Percentiles rank a stretch among this genome's conserved stretches.
Conservation (phyloP, 2,329 filamentous ascomycete species). For the Macrophomina phaseolina region DNA sequence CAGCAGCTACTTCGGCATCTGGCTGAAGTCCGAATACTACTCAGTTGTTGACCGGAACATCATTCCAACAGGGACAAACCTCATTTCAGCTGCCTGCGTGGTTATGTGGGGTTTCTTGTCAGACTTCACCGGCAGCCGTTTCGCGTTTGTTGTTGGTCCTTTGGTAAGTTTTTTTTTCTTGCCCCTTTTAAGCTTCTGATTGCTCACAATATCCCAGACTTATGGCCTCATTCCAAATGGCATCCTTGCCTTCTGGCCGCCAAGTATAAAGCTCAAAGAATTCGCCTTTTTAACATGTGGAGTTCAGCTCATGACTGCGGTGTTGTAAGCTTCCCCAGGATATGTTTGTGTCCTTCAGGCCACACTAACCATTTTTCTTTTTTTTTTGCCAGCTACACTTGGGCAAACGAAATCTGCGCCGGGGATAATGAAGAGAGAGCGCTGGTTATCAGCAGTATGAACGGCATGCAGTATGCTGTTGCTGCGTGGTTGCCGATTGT, state of each 20-base stretch:
- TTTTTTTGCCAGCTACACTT: conserved; percentile 34
- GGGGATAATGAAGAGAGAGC: conserved; percentile 42
- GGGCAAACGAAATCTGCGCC: conserved; percentile 43
- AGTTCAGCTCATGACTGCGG: conserved; percentile 44
- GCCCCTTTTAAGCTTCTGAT: neutral
- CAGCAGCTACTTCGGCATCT: conserved; percentile 11
- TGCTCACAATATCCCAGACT: conserved; percentile 28
- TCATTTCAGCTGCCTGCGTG: neutral
- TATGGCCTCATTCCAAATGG: conserved; percentile 41
- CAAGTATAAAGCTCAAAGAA: conserved; percentile 34
- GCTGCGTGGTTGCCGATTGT: conserved; percentile 42
- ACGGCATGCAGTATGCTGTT: conserved; percentile 41
- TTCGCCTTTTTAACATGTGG: conserved; percentile 40
- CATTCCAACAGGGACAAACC: conserved; percentile 11
- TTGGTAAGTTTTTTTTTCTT: neutral
- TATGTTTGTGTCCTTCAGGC: fast-evolving
- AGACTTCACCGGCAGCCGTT: conserved; percentile 9
- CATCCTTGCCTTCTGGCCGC: conserved; percentile 39
- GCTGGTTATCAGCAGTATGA: conserved; percentile 42
- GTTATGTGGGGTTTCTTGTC: conserved; percentile 6
- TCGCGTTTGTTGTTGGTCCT: neutral
- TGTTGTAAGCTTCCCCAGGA: conserved; percentile 36
- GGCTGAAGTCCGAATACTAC: conserved; percentile 22
- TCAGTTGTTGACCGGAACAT: conserved; percentile 10
- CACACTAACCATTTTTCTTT: neutral